These are phyloP conservation scores for Miamiensis avidus DNA, from an alignment of 169 alveolate genomes.

Conservation along the genomic window DNA sequence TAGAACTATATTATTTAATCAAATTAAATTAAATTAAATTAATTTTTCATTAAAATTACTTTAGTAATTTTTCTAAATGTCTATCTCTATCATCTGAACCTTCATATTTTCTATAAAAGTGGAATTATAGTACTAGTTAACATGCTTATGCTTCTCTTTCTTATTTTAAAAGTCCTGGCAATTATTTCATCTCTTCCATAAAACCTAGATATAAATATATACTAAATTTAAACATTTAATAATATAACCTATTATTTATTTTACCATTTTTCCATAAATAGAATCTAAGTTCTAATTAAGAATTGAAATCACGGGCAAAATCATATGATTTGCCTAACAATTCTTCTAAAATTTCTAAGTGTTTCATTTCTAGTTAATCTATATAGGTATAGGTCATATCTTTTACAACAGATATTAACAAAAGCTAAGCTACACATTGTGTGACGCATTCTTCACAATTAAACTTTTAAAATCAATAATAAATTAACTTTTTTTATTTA, in stretches of 20 bases:
- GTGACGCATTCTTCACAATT: slow-evolving; percentile 57
- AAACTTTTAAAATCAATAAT: slow-evolving; percentile 3
- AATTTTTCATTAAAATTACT: slow-evolving; percentile 34
- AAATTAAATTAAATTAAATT: slow-evolving; percentile 10
- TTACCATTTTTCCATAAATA: slow-evolving; percentile 60
- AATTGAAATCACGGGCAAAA: slow-evolving; percentile 64
- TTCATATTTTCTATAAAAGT: slow-evolving; percentile 14
- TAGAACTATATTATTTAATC: background rate
- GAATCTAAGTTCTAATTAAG: slow-evolving; percentile 49
- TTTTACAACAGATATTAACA: slow-evolving; percentile 39
- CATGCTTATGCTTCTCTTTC: slow-evolving; percentile 59
- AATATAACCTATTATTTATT: background rate
- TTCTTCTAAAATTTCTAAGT: slow-evolving; percentile 36
- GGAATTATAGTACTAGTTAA: slow-evolving; percentile 32
- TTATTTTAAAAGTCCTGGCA: slow-evolving; percentile 62
- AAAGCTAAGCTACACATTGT: slow-evolving; percentile 50
- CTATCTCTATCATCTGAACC: slow-evolving; percentile 25
- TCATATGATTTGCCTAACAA: slow-evolving; percentile 46
- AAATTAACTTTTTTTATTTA: background rate
- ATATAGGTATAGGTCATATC: slow-evolving; percentile 43
- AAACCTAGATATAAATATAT: slow-evolving; percentile 39
- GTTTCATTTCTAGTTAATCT: slow-evolving; percentile 30
- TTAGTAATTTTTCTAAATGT: slow-evolving; percentile 24
- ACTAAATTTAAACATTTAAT: background rate
- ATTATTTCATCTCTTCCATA: slow-evolving; percentile 46